A percentile compares a stretch with the other conserved stretches of the same genome.
Conservation (phyloP, 2,329 filamentous ascomycete species). For the Fusarium beomiforme region DNA sequence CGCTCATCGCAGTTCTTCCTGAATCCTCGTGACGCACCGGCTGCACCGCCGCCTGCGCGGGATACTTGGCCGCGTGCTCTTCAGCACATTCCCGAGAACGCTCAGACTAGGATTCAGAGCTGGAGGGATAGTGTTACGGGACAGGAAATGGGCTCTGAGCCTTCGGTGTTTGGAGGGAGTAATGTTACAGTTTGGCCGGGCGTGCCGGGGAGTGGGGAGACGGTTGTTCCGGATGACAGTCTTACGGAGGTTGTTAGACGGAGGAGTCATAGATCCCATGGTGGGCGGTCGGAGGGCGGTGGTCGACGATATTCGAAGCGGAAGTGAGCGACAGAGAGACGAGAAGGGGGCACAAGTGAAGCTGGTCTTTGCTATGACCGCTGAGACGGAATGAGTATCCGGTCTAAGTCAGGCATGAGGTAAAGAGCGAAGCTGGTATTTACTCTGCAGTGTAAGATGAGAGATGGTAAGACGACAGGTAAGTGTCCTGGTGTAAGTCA, state of each 20-base stretch:
- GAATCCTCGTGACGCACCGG: neutral
- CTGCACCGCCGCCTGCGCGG: neutral
- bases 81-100: neutral
- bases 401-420: neutral
- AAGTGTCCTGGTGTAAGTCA: neutral
- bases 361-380: neutral
- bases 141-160: neutral
- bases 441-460: no score
- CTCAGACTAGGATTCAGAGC: neutral
- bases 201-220: neutral
- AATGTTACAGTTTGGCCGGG: slow-evolving; percentile 19
- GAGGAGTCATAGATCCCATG: no score
- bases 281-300: neutral
- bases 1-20: neutral
- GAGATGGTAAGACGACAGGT: no score
- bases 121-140: slow-evolving; percentile 6
- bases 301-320: neutral
- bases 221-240: slow-evolving; percentile 7
- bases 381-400: no score
- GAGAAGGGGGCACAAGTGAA: neutral
- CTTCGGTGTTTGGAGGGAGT: slow-evolving; percentile 6
- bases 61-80: neutral
- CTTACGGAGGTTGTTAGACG: neutral
- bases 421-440: no score
- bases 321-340: neutral